Base-by-base conservation (phyloP, 2,329 filamentous ascomycete species). In the Plenodomus lindquistii region DNA sequence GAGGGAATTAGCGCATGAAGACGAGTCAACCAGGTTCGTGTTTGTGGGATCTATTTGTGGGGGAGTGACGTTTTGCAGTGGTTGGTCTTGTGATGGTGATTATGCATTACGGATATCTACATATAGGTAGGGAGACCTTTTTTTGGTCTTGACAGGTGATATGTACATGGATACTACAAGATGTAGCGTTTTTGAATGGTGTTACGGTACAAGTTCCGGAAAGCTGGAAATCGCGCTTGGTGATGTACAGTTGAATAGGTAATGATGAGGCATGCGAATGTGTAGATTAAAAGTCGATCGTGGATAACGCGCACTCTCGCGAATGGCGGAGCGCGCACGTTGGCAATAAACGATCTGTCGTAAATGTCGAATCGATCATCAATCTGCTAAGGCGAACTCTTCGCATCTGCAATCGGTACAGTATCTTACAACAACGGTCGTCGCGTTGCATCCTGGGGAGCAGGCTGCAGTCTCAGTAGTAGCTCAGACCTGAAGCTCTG, bases 401-500 rank as follows among this genome's bases (percentile, higher is more conserved):
- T 24, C 27, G 10, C 4, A 8, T 15, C 27, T 15, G 27, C 10
- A 31, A 8, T 31, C 27, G 27, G 11, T 7, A 15, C 15, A 13
- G 27, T 31, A 31, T 31, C 27, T 15, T 31, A 31, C 6, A 31
- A 31, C 11, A 24, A 6, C 22, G 6, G 5, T 24, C 22, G 27
- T 31, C 27, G 11, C 27, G 15, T 31, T 31, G 22, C 27, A 31
- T 31, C 27, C 27, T 31, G 11, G 27, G 27, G 27, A 15, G 27
- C 27, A 7, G 27, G 27, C n/a, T n/a, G n/a, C n/a, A n/a, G n/a
- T 11, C 13, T 59, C 34, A 68, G 37, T 65, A 68, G 43, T 68
- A 68, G 40, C 63, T 66, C 53, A 66, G 54, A 2, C 61, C 65
- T 19, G 60, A 62, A 40, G 54, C 56, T 24, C 63, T 59, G 19